phyloP scores from a whole-genome alignment of 176 grass and related monocot genomes.

The Metroxylon sagu region DNA sequence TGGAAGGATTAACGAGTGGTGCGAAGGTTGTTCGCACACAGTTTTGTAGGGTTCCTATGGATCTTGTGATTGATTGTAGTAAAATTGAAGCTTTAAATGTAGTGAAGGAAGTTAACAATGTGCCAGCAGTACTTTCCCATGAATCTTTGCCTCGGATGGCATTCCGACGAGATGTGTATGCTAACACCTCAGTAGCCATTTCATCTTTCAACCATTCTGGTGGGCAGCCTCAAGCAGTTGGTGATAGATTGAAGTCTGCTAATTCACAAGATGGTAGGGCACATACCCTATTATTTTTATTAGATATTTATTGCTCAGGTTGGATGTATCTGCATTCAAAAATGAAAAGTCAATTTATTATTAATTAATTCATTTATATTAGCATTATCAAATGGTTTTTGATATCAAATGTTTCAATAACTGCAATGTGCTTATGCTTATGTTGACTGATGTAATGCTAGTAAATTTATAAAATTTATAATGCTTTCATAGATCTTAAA shows the following conservation, averaged over 20 bases:
- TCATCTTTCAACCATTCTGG: background rate
- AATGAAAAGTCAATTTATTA: too few species aligned
- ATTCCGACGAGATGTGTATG: conserved; percentile 1
- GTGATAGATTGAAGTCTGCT: background rate
- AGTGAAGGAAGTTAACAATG: background rate
- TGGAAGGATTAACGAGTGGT: conserved; percentile 16
- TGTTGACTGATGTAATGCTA: too few species aligned
- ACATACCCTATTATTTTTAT: background rate
- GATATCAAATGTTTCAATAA: too few species aligned
- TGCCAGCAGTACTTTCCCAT: conserved; percentile 19
- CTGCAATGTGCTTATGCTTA: too few species aligned
- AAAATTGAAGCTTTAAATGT: conserved; percentile 1
- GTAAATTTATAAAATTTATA: too few species aligned
- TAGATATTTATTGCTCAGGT: background rate
- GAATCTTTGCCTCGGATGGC: conserved; percentile 17
- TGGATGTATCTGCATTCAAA: background rate
- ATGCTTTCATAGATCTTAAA: too few species aligned
- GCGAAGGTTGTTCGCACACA: conserved; percentile 18
- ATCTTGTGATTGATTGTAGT: conserved; percentile 16
- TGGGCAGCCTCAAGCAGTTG: background rate
- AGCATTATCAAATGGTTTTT: too few species aligned
- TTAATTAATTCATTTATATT: too few species aligned
- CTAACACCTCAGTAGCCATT: background rate
- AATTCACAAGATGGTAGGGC: background rate
- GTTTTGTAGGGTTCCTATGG: conserved; percentile 14